Percentiles rank a stretch among this genome's conserved stretches.
Conservation (phyloP, 345 rosid genomes). For the Syzygium oleosum region DNA sequence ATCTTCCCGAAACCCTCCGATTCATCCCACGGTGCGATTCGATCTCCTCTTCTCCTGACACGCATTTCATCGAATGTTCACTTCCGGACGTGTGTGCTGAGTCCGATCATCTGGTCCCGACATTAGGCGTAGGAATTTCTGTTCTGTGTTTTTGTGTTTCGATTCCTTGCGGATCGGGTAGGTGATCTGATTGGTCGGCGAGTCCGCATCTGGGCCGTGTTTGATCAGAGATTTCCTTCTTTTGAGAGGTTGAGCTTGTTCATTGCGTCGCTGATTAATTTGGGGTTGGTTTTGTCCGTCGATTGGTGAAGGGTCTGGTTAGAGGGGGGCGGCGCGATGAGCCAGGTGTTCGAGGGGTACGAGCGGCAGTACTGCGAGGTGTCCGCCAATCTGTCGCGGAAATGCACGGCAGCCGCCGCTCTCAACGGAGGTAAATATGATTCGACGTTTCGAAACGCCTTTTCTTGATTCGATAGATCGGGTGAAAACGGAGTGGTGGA, state of each 20-base stretch:
- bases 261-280: neutral
- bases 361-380: slow-evolving; percentile 17
- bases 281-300: neutral
- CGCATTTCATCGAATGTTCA: neutral
- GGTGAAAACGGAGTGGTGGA: neutral
- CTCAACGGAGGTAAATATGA: slow-evolving; percentile 23
- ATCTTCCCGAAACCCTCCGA: neutral
- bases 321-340: slow-evolving; percentile 11
- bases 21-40: neutral
- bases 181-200: neutral
- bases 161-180: neutral
- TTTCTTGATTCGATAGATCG: neutral
- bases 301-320: neutral
- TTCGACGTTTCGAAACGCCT: neutral
- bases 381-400: slow-evolving; percentile 19
- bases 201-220: neutral
- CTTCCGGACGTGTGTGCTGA: neutral
- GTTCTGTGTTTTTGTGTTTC: neutral
- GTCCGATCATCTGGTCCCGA: neutral
- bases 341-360: slow-evolving; percentile 20
- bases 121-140: neutral
- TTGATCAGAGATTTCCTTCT: neutral
- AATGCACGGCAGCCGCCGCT: slow-evolving; percentile 17
- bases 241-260: neutral
- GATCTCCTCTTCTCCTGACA: neutral